A percentile compares a stretch with the other conserved stretches of the same genome.
These are phyloP conservation scores for Pichia kluyveri DNA, from an alignment of 805 yeast species.

Conservation along the genomic window DNA sequence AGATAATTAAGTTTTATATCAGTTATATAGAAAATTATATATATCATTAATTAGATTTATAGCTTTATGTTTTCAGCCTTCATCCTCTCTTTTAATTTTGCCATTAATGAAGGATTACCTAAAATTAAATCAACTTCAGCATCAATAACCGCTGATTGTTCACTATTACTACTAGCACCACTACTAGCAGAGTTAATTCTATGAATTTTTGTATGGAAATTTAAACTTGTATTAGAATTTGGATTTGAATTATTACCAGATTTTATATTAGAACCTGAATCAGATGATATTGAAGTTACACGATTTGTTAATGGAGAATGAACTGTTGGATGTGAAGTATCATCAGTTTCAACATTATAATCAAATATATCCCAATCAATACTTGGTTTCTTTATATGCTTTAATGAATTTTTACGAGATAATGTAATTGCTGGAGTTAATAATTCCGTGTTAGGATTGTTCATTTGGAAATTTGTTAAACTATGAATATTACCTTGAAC, in stretches of 20 bases:
- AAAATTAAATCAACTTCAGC: slow-evolving; percentile 15
- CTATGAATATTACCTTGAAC: background rate
- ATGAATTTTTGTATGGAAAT: background rate
- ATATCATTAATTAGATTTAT: background rate
- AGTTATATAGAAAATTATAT: background rate
- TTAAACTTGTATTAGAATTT: background rate
- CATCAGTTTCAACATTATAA: slow-evolving; percentile 1
- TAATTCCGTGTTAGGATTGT: background rate
- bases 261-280: background rate
- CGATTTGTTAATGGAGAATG: background rate
- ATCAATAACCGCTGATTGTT: background rate
- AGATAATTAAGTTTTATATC: too few relatives aligned
- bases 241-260: background rate
- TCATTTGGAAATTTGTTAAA: background rate
- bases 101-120: slow-evolving; percentile 12
- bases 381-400: slow-evolving; percentile 11
- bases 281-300: background rate
- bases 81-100: slow-evolving; percentile 4
- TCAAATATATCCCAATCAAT: slow-evolving; percentile 14
- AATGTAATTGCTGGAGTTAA: slow-evolving; percentile 5
- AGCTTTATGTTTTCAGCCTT: background rate
- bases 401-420: slow-evolving; percentile 7
- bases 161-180: slow-evolving; percentile 5
- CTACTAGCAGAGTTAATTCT: slow-evolving; percentile 3
- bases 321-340: background rate